Conservation (phyloP, 2,329 filamentous ascomycete species). For the Pestalotiopsis sp. region DNA sequence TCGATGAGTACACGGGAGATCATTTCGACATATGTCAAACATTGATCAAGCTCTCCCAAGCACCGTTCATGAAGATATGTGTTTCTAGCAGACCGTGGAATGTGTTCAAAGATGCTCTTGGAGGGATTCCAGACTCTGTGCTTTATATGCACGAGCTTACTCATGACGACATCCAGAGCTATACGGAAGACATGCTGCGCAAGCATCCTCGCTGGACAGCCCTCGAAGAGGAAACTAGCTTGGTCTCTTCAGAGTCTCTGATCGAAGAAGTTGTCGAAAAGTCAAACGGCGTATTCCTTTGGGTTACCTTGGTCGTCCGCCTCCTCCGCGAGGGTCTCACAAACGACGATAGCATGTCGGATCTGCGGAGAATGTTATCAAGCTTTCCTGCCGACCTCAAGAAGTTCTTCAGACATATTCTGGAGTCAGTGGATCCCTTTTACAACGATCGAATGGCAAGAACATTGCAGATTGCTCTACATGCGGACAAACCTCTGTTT, state of each 20-base stretch:
- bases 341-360: background rate
- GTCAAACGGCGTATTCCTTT: background rate
- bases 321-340: background rate
- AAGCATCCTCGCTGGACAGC: background rate
- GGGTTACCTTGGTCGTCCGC: background rate
- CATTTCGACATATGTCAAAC: constrained; percentile 12
- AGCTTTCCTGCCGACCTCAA: background rate
- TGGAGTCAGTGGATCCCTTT: background rate
- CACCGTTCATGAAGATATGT: background rate
- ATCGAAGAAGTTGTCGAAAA: background rate
- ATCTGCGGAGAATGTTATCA: background rate
- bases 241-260: background rate
- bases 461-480: background rate
- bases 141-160: background rate
- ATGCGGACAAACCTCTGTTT: background rate
- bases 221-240: background rate
- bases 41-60: background rate
- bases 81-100: background rate
- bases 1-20: constrained; percentile 33
- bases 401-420: background rate
- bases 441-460: background rate
- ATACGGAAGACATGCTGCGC: background rate
- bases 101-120: background rate
- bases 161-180: background rate
- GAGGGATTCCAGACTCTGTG: background rate